A percentile compares a stretch with the other conserved stretches of the same genome.
Conservation (phyloP, 352 stramenopile species). For the Phytophthora pisi region DNA sequence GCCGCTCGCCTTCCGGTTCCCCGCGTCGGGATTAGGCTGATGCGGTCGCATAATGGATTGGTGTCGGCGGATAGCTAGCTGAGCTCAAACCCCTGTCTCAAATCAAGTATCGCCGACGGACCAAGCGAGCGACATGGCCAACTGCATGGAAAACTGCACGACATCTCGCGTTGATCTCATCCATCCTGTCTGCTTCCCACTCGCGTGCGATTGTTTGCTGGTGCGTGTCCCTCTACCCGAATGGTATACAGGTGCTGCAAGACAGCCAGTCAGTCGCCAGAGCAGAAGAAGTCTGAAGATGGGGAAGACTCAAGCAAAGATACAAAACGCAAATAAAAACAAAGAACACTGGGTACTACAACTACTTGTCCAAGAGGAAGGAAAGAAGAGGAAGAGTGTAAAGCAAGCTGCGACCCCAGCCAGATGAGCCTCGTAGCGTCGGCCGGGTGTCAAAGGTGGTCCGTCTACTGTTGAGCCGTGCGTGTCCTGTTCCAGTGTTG, state of each 20-base stretch:
- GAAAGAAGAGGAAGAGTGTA: slow-evolving; percentile 36
- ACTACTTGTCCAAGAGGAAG: slow-evolving; percentile 41
- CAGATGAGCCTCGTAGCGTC: slow-evolving; percentile 13
- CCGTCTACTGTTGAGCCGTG: slow-evolving; percentile 13
- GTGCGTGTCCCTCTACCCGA: slow-evolving; percentile 28
- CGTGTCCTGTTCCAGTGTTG: slow-evolving; percentile 12
- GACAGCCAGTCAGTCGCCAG: slow-evolving; percentile 29
- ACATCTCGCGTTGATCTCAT: slow-evolving; percentile 28
- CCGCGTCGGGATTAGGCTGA: slow-evolving; percentile 51
- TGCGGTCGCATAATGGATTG: slow-evolving; percentile 8
- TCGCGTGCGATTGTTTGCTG: slow-evolving; percentile 32
- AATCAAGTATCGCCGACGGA: slow-evolving; percentile 10
- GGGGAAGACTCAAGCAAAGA: slow-evolving; percentile 43
- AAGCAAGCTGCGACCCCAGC: slow-evolving; percentile 20
- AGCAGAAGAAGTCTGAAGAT: slow-evolving; percentile 33
- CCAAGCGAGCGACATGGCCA: slow-evolving; percentile 21
- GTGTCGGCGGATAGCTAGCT: slow-evolving; percentile 10
- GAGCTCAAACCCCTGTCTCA: slow-evolving; percentile 13
- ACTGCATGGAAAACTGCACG: slow-evolving; percentile 31
- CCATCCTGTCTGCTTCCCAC: slow-evolving; percentile 8
- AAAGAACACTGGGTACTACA: slow-evolving; percentile 45
- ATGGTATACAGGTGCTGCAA: slow-evolving; percentile 20
- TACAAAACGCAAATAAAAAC: slow-evolving; percentile 51
- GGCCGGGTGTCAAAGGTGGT: slow-evolving; percentile 12
- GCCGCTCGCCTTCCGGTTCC: slow-evolving; percentile 65